Percentiles rank a stretch among this genome's conserved stretches.
Evolutionary conservation across 768 basidiomycete genomes (phyloP).

Genomic region (Pholiota molesta): DNA sequence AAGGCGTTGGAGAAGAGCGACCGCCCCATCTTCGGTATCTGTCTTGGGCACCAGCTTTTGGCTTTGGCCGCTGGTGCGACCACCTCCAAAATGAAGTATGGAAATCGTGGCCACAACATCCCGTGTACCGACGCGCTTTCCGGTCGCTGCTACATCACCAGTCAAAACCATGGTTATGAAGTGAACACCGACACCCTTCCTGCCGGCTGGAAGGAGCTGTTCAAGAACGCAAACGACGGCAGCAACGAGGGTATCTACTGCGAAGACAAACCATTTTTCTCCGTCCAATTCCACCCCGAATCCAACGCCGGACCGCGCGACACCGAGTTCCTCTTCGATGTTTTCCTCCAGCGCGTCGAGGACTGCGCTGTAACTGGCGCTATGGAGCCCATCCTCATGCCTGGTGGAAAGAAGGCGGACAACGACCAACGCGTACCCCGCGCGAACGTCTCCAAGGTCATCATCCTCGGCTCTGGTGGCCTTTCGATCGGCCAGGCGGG

Average conservation of each 20-base stretch:
- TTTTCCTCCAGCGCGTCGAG: conserved; percentile 87
- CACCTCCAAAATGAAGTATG: conserved; percentile 99
- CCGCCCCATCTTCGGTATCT: conserved; percentile 95
- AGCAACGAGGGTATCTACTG: conserved; percentile 98
- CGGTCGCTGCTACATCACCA: conserved; percentile 98
- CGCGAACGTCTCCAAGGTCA: conserved; percentile 85
- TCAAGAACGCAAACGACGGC: conserved; percentile 94
- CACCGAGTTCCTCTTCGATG: conserved; percentile 98
- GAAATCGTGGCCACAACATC: conserved; percentile 98
- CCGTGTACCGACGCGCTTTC: conserved; percentile 94
- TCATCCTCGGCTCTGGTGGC: conserved; percentile 97
- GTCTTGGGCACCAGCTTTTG: conserved; percentile 96
- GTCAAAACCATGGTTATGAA: conserved; percentile 98
- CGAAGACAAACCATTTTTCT: conserved; percentile 93
- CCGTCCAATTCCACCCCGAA: conserved; percentile 99
- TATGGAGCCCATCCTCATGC: conserved; percentile 64
- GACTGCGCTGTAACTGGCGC: conserved; percentile 67
- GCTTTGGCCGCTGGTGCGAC: conserved; percentile 92
- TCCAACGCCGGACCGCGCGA: conserved; percentile 80
- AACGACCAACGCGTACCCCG: conserved; percentile 76
- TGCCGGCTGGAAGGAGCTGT: conserved; percentile 89
- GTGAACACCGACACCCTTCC: conserved; percentile 84
- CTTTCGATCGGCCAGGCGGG: conserved; percentile 98
- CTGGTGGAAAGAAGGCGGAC: conserved; percentile 80
- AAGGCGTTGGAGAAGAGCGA: conserved; percentile 72